Conservation (phyloP, 2,329 filamentous ascomycete species). For the Microascus cirrosus region DNA sequence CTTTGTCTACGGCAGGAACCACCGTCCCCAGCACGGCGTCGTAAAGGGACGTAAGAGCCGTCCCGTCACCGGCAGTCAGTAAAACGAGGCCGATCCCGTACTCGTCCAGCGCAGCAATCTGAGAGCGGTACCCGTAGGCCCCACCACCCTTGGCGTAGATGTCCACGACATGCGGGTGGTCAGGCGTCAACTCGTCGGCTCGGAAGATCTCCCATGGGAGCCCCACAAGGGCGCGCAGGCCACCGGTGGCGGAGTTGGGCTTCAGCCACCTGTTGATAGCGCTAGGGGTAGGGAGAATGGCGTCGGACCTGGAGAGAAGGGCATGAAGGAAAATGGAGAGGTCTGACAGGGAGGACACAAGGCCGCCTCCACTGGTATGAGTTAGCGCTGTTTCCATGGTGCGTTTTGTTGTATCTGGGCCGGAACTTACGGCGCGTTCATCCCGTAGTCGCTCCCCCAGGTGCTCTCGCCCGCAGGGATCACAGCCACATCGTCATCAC, state of each 20-base stretch:
- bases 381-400: not conserved
- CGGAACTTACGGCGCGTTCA: slow-evolving; percentile 17
- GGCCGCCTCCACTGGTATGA: slow-evolving; percentile 16
- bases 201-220: slow-evolving; percentile 25
- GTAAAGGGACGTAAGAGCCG: slow-evolving; percentile 14
- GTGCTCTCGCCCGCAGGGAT: slow-evolving; percentile 19
- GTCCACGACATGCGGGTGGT: slow-evolving; percentile 17
- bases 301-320: slow-evolving; percentile 16
- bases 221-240: slow-evolving; percentile 17
- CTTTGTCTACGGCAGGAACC: slow-evolving; percentile 16
- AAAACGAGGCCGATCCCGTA: slow-evolving; percentile 20
- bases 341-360: slow-evolving; percentile 21
- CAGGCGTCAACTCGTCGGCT: slow-evolving; percentile 12
- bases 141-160: slow-evolving; percentile 22
- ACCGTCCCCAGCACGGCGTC: slow-evolving; percentile 16
- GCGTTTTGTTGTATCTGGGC: not conserved
- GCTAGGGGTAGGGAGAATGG: slow-evolving; percentile 11
- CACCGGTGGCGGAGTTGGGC: slow-evolving; percentile 18
- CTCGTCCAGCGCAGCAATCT: slow-evolving; percentile 21
- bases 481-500: slow-evolving; percentile 15
- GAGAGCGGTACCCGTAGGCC: slow-evolving; percentile 20
- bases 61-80: slow-evolving; percentile 18
- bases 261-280: slow-evolving; percentile 21
- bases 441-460: slow-evolving; percentile 22
- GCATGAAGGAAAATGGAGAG: slow-evolving; percentile 16